These are phyloP conservation scores for Salicornia ramosissima DNA, from an alignment of 148 eudicot species.

Conservation along the genomic window DNA sequence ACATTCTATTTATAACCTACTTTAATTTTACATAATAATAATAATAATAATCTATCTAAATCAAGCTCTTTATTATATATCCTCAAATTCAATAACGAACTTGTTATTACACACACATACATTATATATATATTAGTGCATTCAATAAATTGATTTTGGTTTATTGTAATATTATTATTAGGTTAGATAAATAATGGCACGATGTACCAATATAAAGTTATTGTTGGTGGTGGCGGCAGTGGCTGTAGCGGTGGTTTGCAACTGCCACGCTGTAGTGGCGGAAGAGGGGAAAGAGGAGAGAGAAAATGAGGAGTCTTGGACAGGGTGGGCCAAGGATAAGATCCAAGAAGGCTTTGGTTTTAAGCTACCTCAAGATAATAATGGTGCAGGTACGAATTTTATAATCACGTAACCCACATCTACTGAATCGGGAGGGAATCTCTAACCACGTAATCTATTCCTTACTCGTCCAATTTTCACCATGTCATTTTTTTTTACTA, in stretches of 20 bases:
- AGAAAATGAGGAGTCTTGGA: background rate
- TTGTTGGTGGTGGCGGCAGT: background rate
- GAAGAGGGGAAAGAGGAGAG: background rate
- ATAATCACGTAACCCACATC: too few relatives aligned
- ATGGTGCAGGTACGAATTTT: background rate
- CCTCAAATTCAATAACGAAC: too few relatives aligned
- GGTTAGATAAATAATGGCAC: background rate
- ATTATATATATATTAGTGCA: too few relatives aligned
- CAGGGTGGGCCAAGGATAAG: slow-evolving; percentile 16
- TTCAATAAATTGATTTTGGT: background rate
- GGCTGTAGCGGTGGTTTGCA: background rate
- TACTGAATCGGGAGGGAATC: background rate
- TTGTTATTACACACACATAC: background rate
- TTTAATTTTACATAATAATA: too few relatives aligned
- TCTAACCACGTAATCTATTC: background rate
- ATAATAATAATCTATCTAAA: too few relatives aligned
- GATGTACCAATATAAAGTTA: background rate
- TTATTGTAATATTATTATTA: too few relatives aligned
- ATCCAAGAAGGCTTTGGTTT: slow-evolving; percentile 25
- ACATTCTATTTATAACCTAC: too few relatives aligned
- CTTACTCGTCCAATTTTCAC: background rate
- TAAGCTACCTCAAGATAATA: background rate
- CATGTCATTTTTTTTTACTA: too few relatives aligned
- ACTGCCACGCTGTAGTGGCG: background rate
- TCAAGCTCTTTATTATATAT: too few relatives aligned